phyloP scores from a whole-genome alignment of 1,284 basidiomycete genomes.

The Irpex sp. region DNA sequence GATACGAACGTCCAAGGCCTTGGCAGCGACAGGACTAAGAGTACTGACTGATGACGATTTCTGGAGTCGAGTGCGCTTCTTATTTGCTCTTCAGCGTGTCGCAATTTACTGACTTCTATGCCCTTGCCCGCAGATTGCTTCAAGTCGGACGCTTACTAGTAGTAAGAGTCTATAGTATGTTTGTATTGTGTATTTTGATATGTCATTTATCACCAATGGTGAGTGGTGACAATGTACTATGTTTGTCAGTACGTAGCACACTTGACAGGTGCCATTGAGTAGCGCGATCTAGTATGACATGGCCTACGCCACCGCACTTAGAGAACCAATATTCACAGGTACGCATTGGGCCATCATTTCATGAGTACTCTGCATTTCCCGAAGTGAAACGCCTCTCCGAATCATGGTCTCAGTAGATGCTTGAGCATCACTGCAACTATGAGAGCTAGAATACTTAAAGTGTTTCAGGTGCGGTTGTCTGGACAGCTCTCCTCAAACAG shows the following conservation, averaged over 20 bases:
- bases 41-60: constrained; percentile 52
- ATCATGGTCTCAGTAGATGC: too few relatives aligned
- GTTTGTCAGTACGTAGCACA: not conserved
- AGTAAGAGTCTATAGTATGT: not conserved
- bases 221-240: too few relatives aligned
- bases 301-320: too few relatives aligned
- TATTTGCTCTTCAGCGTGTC: not conserved
- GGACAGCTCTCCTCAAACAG: too few relatives aligned
- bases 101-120: not conserved
- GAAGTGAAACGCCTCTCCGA: too few relatives aligned
- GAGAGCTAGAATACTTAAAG: too few relatives aligned
- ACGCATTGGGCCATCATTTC: too few relatives aligned
- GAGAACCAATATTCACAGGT: too few relatives aligned
- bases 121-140: not conserved
- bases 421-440: too few relatives aligned
- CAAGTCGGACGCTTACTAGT: not conserved
- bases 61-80: constrained; percentile 30
- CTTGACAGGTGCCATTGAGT: not conserved
- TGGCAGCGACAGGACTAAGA: constrained; percentile 55
- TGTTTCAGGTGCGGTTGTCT: too few relatives aligned
- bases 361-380: too few relatives aligned
- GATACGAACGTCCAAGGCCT: constrained; percentile 52
- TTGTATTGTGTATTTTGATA: not conserved
- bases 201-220: not conserved
- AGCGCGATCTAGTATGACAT: not conserved